Percentiles rank a stretch among this genome's conserved stretches.
phyloP scores from a whole-genome alignment of 2,329 filamentous ascomycete genomes.

The Cladophialophora yegresii region DNA sequence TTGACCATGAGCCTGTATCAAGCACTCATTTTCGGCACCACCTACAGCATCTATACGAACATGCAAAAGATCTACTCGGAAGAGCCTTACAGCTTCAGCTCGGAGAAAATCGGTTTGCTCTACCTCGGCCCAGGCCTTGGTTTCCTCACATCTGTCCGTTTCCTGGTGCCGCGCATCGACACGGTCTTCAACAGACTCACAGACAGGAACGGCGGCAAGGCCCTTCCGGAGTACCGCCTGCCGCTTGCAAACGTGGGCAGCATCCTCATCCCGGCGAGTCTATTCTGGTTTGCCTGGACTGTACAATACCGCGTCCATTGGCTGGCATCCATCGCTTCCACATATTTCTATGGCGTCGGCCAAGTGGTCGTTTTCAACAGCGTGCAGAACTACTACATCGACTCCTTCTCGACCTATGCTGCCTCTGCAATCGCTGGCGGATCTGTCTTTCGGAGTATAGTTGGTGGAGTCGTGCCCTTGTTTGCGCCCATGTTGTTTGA shows the following conservation, averaged over 20 bases:
- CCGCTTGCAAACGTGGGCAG: conserved; percentile 53
- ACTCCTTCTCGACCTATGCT: conserved; percentile 50
- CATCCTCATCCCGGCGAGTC: conserved; percentile 46
- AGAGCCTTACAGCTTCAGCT: conserved; percentile 54
- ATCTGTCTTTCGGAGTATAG: conserved; percentile 50
- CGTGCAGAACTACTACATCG: conserved; percentile 52
- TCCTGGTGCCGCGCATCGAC: conserved; percentile 51
- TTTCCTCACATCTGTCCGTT: conserved; percentile 55
- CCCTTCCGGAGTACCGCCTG: conserved; percentile 56
- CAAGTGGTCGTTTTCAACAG: conserved; percentile 57
- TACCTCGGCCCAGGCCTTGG: conserved; percentile 62
- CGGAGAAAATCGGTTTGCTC: conserved; percentile 58
- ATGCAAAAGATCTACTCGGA: conserved; percentile 56
- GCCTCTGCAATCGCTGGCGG: conserved; percentile 52
- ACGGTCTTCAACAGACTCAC: conserved; percentile 41
- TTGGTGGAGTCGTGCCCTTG: conserved; percentile 53
- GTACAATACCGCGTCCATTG: conserved; percentile 56
- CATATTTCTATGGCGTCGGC: conserved; percentile 54
- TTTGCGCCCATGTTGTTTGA: conserved; percentile 49
- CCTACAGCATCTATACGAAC: conserved; percentile 62
- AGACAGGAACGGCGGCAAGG: conserved; percentile 33
- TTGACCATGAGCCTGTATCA: conserved; percentile 55
- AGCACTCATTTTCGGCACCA: conserved; percentile 59
- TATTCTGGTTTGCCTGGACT: conserved; percentile 54
- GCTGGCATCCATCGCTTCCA: conserved; percentile 50